These are phyloP conservation scores for Fusarium palustre DNA, from an alignment of 2,329 filamentous ascomycete species.

Conservation along the genomic window DNA sequence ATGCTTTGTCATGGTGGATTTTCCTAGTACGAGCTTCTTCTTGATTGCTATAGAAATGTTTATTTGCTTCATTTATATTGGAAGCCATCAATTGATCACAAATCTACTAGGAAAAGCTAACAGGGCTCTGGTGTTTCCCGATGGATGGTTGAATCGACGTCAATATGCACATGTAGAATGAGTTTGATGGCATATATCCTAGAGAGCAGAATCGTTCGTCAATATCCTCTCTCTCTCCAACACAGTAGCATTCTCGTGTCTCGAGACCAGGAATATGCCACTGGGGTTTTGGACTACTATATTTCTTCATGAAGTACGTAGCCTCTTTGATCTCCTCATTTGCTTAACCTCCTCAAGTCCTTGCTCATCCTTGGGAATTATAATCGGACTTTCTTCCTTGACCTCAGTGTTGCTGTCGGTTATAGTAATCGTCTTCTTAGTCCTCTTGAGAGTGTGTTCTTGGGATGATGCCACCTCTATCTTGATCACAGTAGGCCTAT, in stretches of 20 bases:
- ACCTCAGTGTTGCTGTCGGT: slow-evolving; percentile 31
- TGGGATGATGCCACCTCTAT: slow-evolving; percentile 43
- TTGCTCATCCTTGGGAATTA: slow-evolving; percentile 29
- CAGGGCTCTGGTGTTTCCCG: background rate
- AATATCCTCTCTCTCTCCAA: background rate
- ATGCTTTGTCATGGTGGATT: background rate
- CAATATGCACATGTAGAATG: background rate
- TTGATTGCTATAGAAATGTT: background rate
- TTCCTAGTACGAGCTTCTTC: background rate
- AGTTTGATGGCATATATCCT: background rate
- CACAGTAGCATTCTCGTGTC: background rate
- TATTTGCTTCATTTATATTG: background rate
- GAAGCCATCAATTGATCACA: background rate
- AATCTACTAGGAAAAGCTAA: background rate
- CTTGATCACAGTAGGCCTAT: slow-evolving; percentile 24
- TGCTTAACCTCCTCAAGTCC: slow-evolving; percentile 22
- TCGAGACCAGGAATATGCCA: background rate
- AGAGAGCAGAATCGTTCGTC: background rate
- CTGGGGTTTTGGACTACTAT: background rate
- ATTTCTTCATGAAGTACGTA: slow-evolving; percentile 38
- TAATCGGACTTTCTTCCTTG: slow-evolving; percentile 31
- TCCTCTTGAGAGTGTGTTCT: slow-evolving; percentile 41
- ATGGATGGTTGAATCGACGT: background rate
- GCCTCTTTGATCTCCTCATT: slow-evolving; percentile 46
- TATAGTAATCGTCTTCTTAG: slow-evolving; percentile 40